Evolutionary conservation across 305 asterid genomes (phyloP).

Genomic region (Andrographis paniculata): DNA sequence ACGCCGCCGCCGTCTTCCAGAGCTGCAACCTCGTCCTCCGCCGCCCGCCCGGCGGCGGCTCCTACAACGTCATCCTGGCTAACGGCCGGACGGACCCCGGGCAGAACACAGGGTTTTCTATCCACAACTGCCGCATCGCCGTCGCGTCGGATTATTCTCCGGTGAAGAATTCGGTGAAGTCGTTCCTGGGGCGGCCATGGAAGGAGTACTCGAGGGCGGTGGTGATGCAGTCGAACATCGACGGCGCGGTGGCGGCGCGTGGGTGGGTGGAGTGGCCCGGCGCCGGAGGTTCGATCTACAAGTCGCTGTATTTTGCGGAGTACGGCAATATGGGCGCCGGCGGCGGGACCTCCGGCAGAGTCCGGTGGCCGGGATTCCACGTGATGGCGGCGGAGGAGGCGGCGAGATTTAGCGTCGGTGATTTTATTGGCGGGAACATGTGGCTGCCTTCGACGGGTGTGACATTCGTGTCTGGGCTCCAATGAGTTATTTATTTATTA

Average conservation of each 20-base stretch:
- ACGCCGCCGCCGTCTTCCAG: conserved; percentile 51
- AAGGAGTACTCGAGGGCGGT: conserved; percentile 51
- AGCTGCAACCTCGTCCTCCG: conserved; percentile 32
- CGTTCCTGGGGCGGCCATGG: conserved; percentile 63
- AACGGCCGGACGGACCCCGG: conserved; percentile 55
- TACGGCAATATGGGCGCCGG: conserved; percentile 50
- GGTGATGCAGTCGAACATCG: conserved; percentile 58
- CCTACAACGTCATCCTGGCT: conserved; percentile 46
- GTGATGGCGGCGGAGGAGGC: conserved; percentile 46
- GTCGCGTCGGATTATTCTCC: conserved; percentile 34
- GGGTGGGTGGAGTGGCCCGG: conserved; percentile 84
- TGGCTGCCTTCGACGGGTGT: conserved; percentile 84
- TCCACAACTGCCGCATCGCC: conserved; percentile 41
- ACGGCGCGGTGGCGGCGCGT: conserved; percentile 31
- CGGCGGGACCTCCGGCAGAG: conserved; percentile 40
- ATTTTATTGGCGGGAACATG: conserved; percentile 47
- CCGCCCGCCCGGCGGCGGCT: conserved; percentile 31
- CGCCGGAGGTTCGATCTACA: conserved; percentile 24
- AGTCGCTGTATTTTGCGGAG: conserved; percentile 54
- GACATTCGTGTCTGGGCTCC: conserved; percentile 26
- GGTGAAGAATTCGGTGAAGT: conserved; percentile 18
- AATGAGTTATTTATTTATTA: not conserved
- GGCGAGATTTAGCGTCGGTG: conserved; percentile 40
- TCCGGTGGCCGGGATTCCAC: conserved; percentile 50
- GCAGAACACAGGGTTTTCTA: conserved; percentile 61